Evolutionary conservation across 2,329 filamentous ascomycete genomes (phyloP), one percentile per base, ranked within the genome.

Genomic region (Meredithiella fracta): DNA sequence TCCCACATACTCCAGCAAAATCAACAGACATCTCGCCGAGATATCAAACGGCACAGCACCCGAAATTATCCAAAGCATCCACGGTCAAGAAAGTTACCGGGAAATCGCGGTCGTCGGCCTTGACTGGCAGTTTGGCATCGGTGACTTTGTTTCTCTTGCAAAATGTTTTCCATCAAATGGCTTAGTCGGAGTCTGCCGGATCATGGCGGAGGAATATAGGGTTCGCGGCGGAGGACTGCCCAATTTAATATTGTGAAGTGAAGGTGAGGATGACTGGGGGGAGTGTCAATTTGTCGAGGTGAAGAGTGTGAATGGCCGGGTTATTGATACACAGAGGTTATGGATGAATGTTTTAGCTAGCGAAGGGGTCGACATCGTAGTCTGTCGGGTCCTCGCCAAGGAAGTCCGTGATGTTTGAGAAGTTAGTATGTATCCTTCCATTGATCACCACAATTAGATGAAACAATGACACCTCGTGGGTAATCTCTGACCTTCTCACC

Each of bases 201-300:
- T 97, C 42, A 82, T 97, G 76, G 90, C 88, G 42, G 90, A 98
- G 69, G 92, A 98, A 67, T 98, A 98, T 68, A 79, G 81, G 87
- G 62, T 73, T 92, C 52, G 87, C 86, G 3, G 58, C 17, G 85
- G 88, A 15, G 92, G 92, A 0, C 83, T 98, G 59, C 92, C 92
- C 2, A 92, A 98, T 72, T 70, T 98, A 60, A 85, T 98, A 60
- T 75, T 98, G 1, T 98, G 92, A 92, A 79, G 80, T 63, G 51
- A 53, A 8, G 44, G 4, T n/a, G 42, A 40, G 15, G 31, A 25
- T 15, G n/a, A 31, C 9, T 29, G 65, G 57, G 72, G 73, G 40
- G 77, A 85, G 65, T 82, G 86, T 61, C 82, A 88, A 76, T 91
- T 92, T 67, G 76, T 76, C 3, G 83, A 87, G 67, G 85, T 89